phyloP scores from a whole-genome alignment of 2,329 filamentous ascomycete species.

The Botrytis deweyae region DNA sequence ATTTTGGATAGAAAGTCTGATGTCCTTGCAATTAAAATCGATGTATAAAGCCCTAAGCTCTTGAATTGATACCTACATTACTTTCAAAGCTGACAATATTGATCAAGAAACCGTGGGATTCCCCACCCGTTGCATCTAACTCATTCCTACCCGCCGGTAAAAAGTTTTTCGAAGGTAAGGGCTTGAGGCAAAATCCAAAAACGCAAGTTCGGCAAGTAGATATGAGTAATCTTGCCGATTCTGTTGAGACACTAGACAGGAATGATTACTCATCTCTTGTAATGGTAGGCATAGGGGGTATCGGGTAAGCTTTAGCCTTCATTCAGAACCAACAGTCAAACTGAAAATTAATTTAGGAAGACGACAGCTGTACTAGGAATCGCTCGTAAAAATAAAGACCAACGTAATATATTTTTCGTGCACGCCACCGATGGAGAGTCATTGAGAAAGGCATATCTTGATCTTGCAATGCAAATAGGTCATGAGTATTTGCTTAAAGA shows the following conservation, averaged over 20 bases:
- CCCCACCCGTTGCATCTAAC: background rate
- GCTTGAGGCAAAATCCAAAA: background rate
- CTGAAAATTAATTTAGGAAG: background rate
- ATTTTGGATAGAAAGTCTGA: background rate
- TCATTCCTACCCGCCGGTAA: background rate
- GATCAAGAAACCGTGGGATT: background rate
- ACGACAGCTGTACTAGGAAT: background rate
- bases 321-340: background rate
- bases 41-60: background rate
- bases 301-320: background rate
- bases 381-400: background rate
- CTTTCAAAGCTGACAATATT: background rate
- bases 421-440: background rate
- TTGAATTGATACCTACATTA: background rate
- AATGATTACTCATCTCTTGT: background rate
- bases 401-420: background rate
- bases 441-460: background rate
- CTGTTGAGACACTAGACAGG: background rate
- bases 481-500: background rate
- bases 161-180: background rate
- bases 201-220: background rate
- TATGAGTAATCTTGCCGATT: background rate
- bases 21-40: background rate
- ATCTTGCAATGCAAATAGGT: background rate
- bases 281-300: slow-evolving; percentile 1